Percentiles rank a stretch among this genome's conserved stretches.
phyloP scores from a whole-genome alignment of 345 rosid genomes.

The Mallotus nudiflorus region DNA sequence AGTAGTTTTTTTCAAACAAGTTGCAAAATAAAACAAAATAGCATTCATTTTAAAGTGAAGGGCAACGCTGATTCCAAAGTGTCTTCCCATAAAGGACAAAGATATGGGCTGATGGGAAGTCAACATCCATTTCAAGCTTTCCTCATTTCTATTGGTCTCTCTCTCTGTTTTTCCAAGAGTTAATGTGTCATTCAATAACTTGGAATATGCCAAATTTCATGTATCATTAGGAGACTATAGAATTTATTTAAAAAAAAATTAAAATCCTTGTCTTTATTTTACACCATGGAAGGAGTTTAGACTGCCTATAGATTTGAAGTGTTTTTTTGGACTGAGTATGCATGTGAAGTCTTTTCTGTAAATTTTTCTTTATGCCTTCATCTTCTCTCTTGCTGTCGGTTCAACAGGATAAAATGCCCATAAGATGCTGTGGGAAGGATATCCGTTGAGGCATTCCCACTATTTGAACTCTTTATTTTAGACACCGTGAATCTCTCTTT shows the following conservation, averaged over 20 bases:
- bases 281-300: too few species aligned
- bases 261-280: background rate
- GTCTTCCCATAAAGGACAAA: background rate
- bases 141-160: background rate
- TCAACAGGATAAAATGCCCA: too few species aligned
- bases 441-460: too few species aligned
- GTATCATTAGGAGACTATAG: background rate
- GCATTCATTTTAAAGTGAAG: too few species aligned
- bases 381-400: background rate
- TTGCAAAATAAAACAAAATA: too few species aligned
- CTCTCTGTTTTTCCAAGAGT: too few species aligned
- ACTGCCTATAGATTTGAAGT: background rate
- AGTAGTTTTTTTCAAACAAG: background rate
- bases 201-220: background rate
- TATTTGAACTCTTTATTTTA: too few species aligned
- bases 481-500: too few species aligned
- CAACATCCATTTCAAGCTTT: background rate
- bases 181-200: background rate
- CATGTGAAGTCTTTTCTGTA: background rate
- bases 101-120: background rate
- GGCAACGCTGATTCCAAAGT: background rate
- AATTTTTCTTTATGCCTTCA: background rate
- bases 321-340: background rate
- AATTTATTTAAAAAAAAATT: too few species aligned
- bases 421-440: too few species aligned